Evolutionary conservation across 169 alveolate species (phyloP), one percentile per base, ranked within the genome.

Genomic region (Cardiosporidium cionae): DNA sequence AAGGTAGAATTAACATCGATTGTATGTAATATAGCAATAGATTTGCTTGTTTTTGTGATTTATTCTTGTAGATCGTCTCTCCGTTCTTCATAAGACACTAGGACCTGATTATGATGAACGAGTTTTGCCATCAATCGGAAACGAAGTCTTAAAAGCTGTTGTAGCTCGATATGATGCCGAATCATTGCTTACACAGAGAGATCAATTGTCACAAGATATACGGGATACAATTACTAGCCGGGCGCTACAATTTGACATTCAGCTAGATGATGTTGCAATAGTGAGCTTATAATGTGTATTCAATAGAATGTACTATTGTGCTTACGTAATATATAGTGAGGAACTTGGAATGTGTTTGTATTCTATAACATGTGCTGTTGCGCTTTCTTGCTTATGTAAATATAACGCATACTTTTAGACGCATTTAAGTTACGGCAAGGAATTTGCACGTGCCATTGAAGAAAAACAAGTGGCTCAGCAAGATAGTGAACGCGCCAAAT

Each of bases 381-480:
- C 25, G 67, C 3, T 16, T 5, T 7, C 22, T 5, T 58, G 67
- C 7, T 5, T 32, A 7, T 7, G 2, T 58, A 16, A 25, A 37
- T 7, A 28, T 62, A 16, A 52, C 62, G 23, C 7, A 22, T 7
- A 7, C 1, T 0, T 64, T 32, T 72, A 78, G 84, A 94, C 98
- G 28, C 98, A 96, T 79, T 84, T 96, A 63, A 90, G 95, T 68
- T 96, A 95, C 83, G 97, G 98, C 9, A 93, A 91, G 80, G 99
- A 96, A 84, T 96, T 94, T 84, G 87, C 95, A 53, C 91, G 91
- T 81, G 99, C 99, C 27, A 94, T 95, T 72, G 99, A 96, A 85
- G 96, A 95, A 78, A 96, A 96, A 87, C 97, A 96, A 81, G 98
- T 96, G 25, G 99, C 99, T 28, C 93, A 96, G 83, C 98, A 96